Percentiles rank a stretch among this genome's conserved stretches.
These are phyloP conservation scores for Teunomyces aglyptinius DNA, from an alignment of 805 yeast genomes.

Conservation along the genomic window DNA sequence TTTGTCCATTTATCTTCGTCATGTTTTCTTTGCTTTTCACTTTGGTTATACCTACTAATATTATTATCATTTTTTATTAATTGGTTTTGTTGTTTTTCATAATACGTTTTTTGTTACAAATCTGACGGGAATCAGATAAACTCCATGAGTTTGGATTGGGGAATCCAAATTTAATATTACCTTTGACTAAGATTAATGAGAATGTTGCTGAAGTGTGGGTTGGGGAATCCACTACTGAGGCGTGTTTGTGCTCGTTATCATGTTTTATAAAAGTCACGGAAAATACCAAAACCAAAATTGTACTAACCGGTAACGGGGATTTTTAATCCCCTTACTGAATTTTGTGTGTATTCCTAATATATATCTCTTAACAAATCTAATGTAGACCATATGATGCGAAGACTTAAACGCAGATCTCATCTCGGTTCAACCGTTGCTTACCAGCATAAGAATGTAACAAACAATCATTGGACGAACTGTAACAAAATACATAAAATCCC, in stretches of 20 bases:
- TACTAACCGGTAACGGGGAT: neutral
- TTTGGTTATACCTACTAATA: constrained; percentile 2
- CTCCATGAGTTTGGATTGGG: constrained; percentile 8
- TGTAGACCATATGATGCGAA: neutral
- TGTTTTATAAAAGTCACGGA: constrained; percentile 2
- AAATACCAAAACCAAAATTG: constrained; percentile 1
- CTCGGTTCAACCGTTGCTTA: neutral
- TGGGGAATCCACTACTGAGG: constrained; percentile 1
- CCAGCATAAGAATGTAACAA: neutral
- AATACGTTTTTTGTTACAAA: constrained; percentile 6
- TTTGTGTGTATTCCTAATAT: constrained; percentile 3
- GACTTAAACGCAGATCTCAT: neutral
- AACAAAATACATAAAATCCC: constrained; percentile 1
- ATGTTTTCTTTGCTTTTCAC: constrained; percentile 1
- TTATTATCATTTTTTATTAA: constrained; percentile 6
- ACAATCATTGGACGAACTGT: neutral
- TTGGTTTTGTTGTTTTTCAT: constrained; percentile 6
- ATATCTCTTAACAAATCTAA: constrained; percentile 1
- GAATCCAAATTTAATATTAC: constrained; percentile 7
- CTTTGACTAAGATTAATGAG: constrained; percentile 3
- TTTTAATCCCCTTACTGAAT: neutral
- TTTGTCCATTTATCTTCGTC: constrained; percentile 1
- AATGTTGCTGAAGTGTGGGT: constrained; percentile 1
- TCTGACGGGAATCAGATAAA: constrained; percentile 18
- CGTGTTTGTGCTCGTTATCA: constrained; percentile 3